Conservation (phyloP, 306 rosid species). For the Morella rubra region DNA sequence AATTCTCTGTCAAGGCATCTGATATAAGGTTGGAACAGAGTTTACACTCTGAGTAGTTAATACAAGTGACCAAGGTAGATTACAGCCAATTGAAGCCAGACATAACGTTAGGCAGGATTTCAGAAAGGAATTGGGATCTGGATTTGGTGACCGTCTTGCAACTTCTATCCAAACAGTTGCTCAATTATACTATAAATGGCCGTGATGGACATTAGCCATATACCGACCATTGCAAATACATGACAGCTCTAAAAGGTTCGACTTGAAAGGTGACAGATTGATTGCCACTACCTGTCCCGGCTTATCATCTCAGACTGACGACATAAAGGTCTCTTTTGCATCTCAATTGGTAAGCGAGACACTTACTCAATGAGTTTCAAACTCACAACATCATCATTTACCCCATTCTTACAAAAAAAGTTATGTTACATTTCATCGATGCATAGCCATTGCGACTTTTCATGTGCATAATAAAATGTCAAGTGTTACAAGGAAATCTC, state of each 20-base stretch:
- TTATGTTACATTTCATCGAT: not conserved
- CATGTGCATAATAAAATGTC: not conserved
- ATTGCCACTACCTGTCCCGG: not conserved
- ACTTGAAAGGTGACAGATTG: not conserved
- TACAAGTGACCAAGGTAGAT: not conserved
- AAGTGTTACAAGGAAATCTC: not conserved
- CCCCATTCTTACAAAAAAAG: not conserved
- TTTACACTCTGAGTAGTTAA: slow-evolving; percentile 4
- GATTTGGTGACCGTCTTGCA: not conserved
- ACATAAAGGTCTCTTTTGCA: no score
- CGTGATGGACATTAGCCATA: not conserved
- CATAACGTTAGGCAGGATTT: not conserved
- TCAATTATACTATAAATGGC: not conserved
- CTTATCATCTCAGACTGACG: no score
- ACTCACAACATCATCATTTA: not conserved
- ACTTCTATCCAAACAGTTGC: not conserved
- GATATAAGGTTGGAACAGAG: slow-evolving; percentile 21
- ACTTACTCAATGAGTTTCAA: not conserved
- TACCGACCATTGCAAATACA: not conserved
- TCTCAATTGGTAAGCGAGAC: not conserved
- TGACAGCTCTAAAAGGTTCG: not conserved
- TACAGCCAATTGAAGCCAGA: slow-evolving; percentile 1
- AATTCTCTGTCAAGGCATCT: slow-evolving; percentile 30
- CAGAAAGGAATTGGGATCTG: not conserved
- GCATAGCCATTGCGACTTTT: not conserved